Evolutionary conservation across 805 yeast species (phyloP).

Genomic region (Priceomyces melissophilus): DNA sequence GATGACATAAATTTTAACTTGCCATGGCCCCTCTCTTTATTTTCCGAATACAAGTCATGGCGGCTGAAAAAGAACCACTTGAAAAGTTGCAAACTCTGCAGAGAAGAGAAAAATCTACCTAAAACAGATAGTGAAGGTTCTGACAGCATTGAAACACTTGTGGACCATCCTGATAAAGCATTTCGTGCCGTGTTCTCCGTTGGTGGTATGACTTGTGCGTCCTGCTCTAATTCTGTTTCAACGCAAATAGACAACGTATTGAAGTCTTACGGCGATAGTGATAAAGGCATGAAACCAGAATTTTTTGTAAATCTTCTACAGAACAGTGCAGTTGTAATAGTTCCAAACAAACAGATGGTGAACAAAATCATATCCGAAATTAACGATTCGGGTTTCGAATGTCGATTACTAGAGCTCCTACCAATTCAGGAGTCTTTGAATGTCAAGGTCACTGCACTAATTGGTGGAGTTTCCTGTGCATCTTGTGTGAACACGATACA

Average conservation of each 20-base stretch:
- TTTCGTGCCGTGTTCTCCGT: constrained; percentile 51
- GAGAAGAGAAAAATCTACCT: constrained; percentile 14
- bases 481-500: constrained; percentile 62
- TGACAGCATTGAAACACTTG: constrained; percentile 24
- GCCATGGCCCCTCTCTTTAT: constrained; percentile 11
- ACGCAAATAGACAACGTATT: constrained; percentile 19
- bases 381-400: constrained; percentile 37
- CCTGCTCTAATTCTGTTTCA: constrained; percentile 31
- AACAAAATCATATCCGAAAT: constrained; percentile 27
- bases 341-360: constrained; percentile 48
- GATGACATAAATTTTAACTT: background rate
- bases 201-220: constrained; percentile 42
- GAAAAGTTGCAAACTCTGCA: constrained; percentile 41
- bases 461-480: constrained; percentile 75
- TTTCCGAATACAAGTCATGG: constrained; percentile 14
- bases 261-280: constrained; percentile 11
- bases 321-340: constrained; percentile 50
- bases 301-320: constrained; percentile 51
- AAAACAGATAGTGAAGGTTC: constrained; percentile 7
- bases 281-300: constrained; percentile 2
- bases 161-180: constrained; percentile 22
- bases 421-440: constrained; percentile 52
- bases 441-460: constrained; percentile 53
- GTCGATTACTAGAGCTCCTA: constrained; percentile 53
- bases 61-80: constrained; percentile 30